Conservation (phyloP, 1,284 basidiomycete species). For the Irpex rosettiformis region DNA sequence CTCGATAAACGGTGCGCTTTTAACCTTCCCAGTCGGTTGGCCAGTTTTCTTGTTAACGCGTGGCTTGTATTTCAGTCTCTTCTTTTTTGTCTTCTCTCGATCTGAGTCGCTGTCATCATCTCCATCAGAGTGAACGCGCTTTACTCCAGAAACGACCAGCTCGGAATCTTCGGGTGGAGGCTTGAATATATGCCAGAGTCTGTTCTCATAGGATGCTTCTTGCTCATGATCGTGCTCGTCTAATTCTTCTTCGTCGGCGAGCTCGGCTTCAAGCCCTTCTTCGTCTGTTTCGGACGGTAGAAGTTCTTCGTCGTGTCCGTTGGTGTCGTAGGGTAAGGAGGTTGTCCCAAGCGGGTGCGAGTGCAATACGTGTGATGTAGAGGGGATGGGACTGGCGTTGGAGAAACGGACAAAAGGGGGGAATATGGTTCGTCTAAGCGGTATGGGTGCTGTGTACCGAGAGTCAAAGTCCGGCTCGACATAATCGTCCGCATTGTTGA, state of each 20-base stretch:
- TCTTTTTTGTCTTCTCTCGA: not conserved
- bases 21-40: not conserved
- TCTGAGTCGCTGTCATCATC: not conserved
- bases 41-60: not conserved
- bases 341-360: slow-evolving; percentile 21
- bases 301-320: slow-evolving; percentile 25
- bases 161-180: not conserved
- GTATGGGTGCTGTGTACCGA: slow-evolving; percentile 3
- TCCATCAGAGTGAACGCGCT: not conserved
- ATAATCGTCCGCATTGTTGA: slow-evolving; percentile 9
- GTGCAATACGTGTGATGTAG: slow-evolving; percentile 9
- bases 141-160: not conserved
- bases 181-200: slow-evolving; percentile 27
- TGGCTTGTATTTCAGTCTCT: not conserved
- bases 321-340: not conserved
- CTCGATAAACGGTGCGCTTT: not conserved
- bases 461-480: slow-evolving; percentile 10
- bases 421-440: slow-evolving; percentile 23
- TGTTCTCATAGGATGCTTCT: slow-evolving; percentile 24
- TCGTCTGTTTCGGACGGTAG: slow-evolving; percentile 41
- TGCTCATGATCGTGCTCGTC: slow-evolving; percentile 37
- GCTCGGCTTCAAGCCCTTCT: slow-evolving; percentile 34
- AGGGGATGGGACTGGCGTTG: not conserved
- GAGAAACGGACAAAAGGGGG: slow-evolving; percentile 25
- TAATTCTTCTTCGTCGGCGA: slow-evolving; percentile 44